Evolutionary conservation across 352 stramenopile species (phyloP), one percentile per base, ranked within the genome.

Genomic region (Phytophthora europaea): DNA sequence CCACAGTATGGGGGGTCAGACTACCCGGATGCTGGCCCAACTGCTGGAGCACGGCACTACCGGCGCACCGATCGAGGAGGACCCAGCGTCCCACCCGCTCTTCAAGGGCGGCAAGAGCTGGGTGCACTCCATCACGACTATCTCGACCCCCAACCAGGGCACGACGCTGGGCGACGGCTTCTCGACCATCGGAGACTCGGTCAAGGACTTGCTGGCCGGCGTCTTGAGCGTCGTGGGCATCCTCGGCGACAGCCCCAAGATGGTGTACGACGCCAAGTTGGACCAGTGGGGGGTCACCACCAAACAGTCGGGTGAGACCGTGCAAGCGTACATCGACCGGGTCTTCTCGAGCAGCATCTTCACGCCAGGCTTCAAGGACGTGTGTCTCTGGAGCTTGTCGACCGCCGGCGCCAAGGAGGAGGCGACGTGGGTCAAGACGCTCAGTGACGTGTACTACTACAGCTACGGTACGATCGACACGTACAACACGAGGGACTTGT

Each of bases 1-100:
- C n/a, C 88, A 95, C 83, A 91, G 81, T 38, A 94, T 95, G 86
- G 88, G 88, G 40, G 88, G 88, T 16, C 82, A 89, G 65, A 95
- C 88, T 9, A 75, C 92, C n/a, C 83, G 88, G 45, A 95, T 93
- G 84, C 72, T 95, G 12, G 64, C 86, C 22, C 81, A 94, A 70
- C 23, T 95, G 26, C 76, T 94, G 0, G 58, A 65, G 16, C 72
- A 91, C 8, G 88, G 88, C 8, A 79, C 65, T 0, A 79, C 64
- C 6, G 84, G 82, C 0, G 79, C 87, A 1, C 84, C 78, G 0
- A 70, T 79, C 10, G 57, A 56, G 2, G 75, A 88, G 47, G 56
- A 59, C 16, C 26, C 78, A 3, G 64, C 71, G 18, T 78, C 81
- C 0, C 71, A 80, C 45, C n/a, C 76, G n/a, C 48, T 93, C 31